Percentiles rank a stretch among this genome's conserved stretches.
Evolutionary conservation across 2,329 filamentous ascomycete genomes (phyloP).

Genomic region (Arthrobotrys pseudoclavata): DNA sequence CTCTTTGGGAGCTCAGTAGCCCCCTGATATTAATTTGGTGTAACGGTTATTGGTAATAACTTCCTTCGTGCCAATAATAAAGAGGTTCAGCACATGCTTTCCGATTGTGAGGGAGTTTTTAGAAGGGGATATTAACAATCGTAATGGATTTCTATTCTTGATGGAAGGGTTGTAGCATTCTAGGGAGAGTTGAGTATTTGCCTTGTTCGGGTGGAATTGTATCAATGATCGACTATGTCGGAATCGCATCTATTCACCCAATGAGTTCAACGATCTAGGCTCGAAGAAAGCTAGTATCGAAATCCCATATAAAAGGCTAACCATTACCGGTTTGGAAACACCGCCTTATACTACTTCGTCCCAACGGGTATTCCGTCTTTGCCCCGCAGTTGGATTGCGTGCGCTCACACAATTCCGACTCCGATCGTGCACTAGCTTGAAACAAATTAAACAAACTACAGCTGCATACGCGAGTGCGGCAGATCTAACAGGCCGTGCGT

Average conservation of each 20-base stretch:
- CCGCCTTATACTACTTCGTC: neutral
- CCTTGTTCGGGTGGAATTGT: neutral
- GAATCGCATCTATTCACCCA: neutral
- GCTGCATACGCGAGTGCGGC: slow-evolving; percentile 1
- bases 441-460: neutral
- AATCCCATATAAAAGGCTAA: neutral
- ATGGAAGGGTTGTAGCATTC: neutral
- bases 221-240: neutral
- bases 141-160: neutral
- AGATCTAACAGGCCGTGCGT: neutral
- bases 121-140: neutral
- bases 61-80: neutral
- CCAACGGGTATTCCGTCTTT: slow-evolving; percentile 2
- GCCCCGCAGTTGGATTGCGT: slow-evolving; percentile 20
- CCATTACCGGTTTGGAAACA: neutral
- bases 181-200: neutral
- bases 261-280: neutral
- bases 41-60: slow-evolving; percentile 2
- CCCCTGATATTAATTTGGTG: neutral
- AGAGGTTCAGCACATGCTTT: neutral
- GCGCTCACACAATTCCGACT: slow-evolving; percentile 2
- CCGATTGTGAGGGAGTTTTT: neutral
- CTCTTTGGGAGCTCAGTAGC: neutral
- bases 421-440: slow-evolving; percentile 13
- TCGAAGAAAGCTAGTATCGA: neutral